These are phyloP conservation scores for Pseudotulostoma volvatum DNA, from an alignment of 495 filamentous ascomycete genomes.

Conservation along the genomic window DNA sequence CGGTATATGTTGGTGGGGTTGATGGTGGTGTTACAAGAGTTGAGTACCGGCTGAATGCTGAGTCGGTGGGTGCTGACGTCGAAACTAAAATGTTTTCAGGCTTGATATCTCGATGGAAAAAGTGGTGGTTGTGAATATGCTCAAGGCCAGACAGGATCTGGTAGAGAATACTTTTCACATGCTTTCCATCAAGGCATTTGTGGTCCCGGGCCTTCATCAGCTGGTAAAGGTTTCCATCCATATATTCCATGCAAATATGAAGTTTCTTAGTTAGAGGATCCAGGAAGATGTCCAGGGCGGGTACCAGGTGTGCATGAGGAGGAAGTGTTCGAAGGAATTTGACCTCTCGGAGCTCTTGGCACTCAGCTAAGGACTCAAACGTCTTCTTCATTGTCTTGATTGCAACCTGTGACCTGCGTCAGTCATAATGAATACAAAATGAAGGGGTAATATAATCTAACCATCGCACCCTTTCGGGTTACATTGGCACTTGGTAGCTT, in stretches of 20 bases:
- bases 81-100: slow-evolving; percentile 98
- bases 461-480: slow-evolving; percentile 81
- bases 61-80: slow-evolving; percentile 70
- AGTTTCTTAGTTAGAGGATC: slow-evolving; percentile 90
- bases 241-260: slow-evolving; percentile 98
- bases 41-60: slow-evolving; percentile 67
- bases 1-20: slow-evolving; percentile 81
- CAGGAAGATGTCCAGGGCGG: slow-evolving; percentile 95
- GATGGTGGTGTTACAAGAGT: slow-evolving; percentile 86
- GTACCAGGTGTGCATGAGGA: slow-evolving; percentile 77
- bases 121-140: slow-evolving; percentile 91
- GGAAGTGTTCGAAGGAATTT: slow-evolving; percentile 88
- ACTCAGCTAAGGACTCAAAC: slow-evolving; percentile 79
- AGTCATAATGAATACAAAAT: slow-evolving; percentile 11
- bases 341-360: slow-evolving; percentile 86
- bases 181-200: slow-evolving; percentile 73
- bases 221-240: slow-evolving; percentile 99
- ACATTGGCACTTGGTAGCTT: slow-evolving; percentile 77
- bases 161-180: slow-evolving; percentile 94
- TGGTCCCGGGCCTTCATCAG: slow-evolving; percentile 97
- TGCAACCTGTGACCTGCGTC: slow-evolving; percentile 53
- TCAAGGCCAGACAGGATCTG: slow-evolving; percentile 93
- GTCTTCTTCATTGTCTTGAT: slow-evolving; percentile 99
- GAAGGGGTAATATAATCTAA: slow-evolving; percentile 19
- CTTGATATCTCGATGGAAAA: slow-evolving; percentile 99